Evolutionary conservation across 768 basidiomycete species (phyloP).

Genomic region (Symmetrospora coprosmae): DNA sequence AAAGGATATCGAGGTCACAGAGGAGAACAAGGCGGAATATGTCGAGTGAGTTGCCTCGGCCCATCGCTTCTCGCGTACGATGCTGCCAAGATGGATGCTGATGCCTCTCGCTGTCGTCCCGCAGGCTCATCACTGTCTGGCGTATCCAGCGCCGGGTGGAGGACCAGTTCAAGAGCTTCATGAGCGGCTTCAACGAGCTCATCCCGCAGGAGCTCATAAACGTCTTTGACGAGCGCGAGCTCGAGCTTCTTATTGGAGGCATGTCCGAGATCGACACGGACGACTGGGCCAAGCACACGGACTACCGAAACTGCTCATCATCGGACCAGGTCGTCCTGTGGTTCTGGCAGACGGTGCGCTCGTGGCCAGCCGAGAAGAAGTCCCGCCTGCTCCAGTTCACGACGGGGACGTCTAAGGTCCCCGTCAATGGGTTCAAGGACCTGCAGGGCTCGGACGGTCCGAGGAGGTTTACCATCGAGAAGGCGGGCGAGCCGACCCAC

Average conservation of each 20-base stretch:
- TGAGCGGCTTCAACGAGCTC: conserved; percentile 99
- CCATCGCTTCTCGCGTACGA: neutral
- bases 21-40: conserved; percentile 99
- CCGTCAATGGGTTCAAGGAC: conserved; percentile 97
- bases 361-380: conserved; percentile 97
- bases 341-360: conserved; percentile 84
- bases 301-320: conserved; percentile 82
- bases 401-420: conserved; percentile 78
- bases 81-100: neutral
- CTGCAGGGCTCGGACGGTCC: conserved; percentile 96
- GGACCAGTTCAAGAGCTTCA: conserved; percentile 98
- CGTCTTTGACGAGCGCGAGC: conserved; percentile 95
- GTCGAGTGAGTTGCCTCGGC: conserved; percentile 48
- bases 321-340: conserved; percentile 94
- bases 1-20: conserved; percentile 67
- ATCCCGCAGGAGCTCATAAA: conserved; percentile 96
- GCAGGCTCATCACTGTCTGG: conserved; percentile 68
- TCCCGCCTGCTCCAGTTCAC: conserved; percentile 90
- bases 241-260: conserved; percentile 92
- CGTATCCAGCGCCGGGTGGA: conserved; percentile 93
- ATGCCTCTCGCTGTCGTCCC: neutral
- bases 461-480: conserved; percentile 93
- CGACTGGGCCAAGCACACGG: conserved; percentile 91
- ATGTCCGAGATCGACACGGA: conserved; percentile 99
- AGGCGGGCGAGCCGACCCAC: conserved; percentile 85